Conservation (phyloP, 2,329 filamentous ascomycete species). For the Cordyceps pruinosa region DNA sequence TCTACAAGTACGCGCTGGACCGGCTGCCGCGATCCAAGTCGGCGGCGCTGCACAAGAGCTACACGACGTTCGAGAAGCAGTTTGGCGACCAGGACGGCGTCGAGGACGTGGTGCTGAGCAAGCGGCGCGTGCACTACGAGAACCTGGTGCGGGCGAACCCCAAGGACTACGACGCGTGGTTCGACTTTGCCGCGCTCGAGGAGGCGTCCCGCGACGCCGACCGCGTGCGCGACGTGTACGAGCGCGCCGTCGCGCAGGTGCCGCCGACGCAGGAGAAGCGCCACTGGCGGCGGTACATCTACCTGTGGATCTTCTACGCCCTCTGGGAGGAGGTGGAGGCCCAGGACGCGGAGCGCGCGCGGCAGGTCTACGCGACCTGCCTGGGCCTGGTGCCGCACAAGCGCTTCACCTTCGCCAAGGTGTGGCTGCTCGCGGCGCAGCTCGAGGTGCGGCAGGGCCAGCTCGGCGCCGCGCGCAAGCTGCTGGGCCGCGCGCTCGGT, state of each 20-base stretch:
- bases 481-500: slow-evolving; percentile 81
- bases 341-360: slow-evolving; percentile 68
- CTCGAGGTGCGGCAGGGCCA: slow-evolving; percentile 88
- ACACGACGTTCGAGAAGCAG: slow-evolving; percentile 97
- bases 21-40: slow-evolving; percentile 84
- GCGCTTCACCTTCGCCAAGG: slow-evolving; percentile 93
- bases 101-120: slow-evolving; percentile 92
- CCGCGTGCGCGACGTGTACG: slow-evolving; percentile 85
- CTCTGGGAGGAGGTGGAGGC: slow-evolving; percentile 88
- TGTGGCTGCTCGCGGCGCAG: slow-evolving; percentile 90
- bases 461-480: slow-evolving; percentile 74
- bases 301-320: slow-evolving; percentile 96
- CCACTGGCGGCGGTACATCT: slow-evolving; percentile 95
- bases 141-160: slow-evolving; percentile 89
- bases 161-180: slow-evolving; percentile 96
- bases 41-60: slow-evolving; percentile 78
- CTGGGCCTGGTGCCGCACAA: slow-evolving; percentile 87
- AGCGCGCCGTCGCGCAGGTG: slow-evolving; percentile 89
- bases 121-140: slow-evolving; percentile 87
- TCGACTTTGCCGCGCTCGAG: slow-evolving; percentile 88
- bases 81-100: slow-evolving; percentile 90
- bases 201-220: slow-evolving; percentile 78
- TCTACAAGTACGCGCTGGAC: slow-evolving; percentile 95
- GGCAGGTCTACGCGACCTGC: slow-evolving; percentile 87
- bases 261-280: slow-evolving; percentile 94